Base-by-base conservation (phyloP, 192 early-diverging fungal species). In the Coemansia umbellata region DNA sequence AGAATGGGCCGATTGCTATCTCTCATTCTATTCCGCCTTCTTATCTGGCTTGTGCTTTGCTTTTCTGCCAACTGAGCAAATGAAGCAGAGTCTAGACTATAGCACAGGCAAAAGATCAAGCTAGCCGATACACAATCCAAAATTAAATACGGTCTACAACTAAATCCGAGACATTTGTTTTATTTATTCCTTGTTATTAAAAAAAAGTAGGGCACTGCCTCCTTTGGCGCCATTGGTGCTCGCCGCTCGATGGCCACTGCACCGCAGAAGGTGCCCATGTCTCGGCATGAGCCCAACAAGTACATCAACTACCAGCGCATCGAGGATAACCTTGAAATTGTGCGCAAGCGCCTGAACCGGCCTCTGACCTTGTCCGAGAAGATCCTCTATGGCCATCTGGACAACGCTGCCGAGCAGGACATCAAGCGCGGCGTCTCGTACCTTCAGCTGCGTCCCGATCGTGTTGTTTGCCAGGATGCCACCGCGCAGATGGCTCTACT, bases 381-480 rank as follows among this genome's bases (percentile, higher is more conserved):
- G 90, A 86, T 98, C 53, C 87, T 98, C 39, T 98, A 98, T 70
- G 91, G 93, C 56, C 95, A 98, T 80, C 85, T 96, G 76, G 93
- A 94, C 82, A 86, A 98, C 74, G 85, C 95, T 52, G 83, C 84
- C 43, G 86, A 91, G 80, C 93, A 96, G 83, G 93, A 93, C 50
- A 96, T 98, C 67, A 80, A 81, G 53, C 91, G 93, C 66, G 95
- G 93, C 26, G 64, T 82, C 58, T 91, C 89, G 24, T 98, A 98
- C 78, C 84, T 98, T 54, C 93, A 89, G 80, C 85, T 98, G 57
- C 90, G 92, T 47, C 95, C 95, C 36, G 95, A 98, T 80, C 93
- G 95, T 66, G 95, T 98, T 79, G 95, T 94, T 41, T 96, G 91
- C 78, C 95, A 98, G 80, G 95, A 96, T 70, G 93, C 95, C 50